These are phyloP conservation scores for Cladosporium colombiae DNA, from an alignment of 2,329 filamentous ascomycete genomes.

Conservation along the genomic window DNA sequence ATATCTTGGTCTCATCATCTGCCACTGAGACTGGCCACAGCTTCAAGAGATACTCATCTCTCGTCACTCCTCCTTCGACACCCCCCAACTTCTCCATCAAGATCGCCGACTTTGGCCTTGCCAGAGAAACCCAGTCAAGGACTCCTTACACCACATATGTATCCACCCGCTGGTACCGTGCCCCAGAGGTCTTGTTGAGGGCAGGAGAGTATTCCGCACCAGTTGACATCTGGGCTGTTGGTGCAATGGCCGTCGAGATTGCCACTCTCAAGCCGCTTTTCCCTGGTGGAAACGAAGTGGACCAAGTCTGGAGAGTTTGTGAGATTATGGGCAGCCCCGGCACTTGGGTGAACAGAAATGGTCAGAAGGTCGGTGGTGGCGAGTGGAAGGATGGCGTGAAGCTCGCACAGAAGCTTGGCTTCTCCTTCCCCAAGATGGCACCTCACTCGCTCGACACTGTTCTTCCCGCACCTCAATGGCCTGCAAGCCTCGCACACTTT, in stretches of 20 bases:
- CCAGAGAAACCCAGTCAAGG: conserved; percentile 95
- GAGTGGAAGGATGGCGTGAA: conserved; percentile 96
- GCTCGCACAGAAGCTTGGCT: conserved; percentile 91
- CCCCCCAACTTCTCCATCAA: conserved; percentile 94
- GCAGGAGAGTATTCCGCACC: conserved; percentile 97
- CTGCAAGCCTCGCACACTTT: conserved; percentile 80
- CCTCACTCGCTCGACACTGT: conserved; percentile 96
- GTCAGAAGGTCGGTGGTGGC: conserved; percentile 83
- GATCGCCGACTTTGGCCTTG: conserved; percentile 96
- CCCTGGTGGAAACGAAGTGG: conserved; percentile 95
- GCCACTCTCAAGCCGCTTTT: conserved; percentile 96
- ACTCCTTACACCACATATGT: conserved; percentile 97
- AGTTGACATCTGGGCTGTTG: conserved; percentile 97
- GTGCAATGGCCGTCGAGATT: conserved; percentile 97
- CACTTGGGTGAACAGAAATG: conserved; percentile 95
- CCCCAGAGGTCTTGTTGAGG: conserved; percentile 88
- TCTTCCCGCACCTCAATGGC: conserved; percentile 88
- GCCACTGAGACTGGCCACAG: conserved; percentile 78
- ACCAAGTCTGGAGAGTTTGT: conserved; percentile 97
- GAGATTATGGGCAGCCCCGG: conserved; percentile 99
- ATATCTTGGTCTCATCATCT: conserved; percentile 94
- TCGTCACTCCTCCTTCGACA: conserved; percentile 93
- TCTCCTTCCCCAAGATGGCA: conserved; percentile 98
- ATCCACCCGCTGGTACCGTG: conserved; percentile 92
- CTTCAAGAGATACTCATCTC: conserved; percentile 87